These are phyloP conservation scores for Colletotrichum shisoi DNA, from an alignment of 2,329 filamentous ascomycete species.

Conservation along the genomic window DNA sequence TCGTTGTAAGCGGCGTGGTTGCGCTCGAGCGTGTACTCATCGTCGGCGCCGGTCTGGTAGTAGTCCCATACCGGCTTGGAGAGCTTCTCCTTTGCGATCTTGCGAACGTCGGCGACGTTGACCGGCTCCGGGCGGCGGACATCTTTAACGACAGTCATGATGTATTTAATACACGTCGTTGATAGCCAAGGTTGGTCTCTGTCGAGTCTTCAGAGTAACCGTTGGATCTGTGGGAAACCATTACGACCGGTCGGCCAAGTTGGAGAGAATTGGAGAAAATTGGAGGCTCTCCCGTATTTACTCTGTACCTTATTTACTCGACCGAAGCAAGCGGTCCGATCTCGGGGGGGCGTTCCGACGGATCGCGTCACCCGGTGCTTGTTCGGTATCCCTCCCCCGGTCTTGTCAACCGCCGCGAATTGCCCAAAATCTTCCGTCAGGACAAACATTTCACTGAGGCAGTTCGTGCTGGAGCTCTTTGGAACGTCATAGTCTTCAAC, in stretches of 20 bases:
- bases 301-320: background rate
- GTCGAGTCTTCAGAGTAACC: no score
- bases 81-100: constrained; percentile 34
- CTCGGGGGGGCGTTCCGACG: constrained; percentile 10
- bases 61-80: constrained; percentile 40
- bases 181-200: no score
- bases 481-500: background rate
- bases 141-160: constrained; percentile 10
- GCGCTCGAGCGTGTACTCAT: constrained; percentile 39
- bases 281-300: background rate
- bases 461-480: background rate
- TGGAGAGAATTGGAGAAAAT: background rate
- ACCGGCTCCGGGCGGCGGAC: constrained; percentile 20
- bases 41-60: constrained; percentile 42
- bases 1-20: constrained; percentile 39
- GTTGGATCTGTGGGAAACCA: no score
- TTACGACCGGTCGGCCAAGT: background rate
- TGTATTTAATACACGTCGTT: background rate
- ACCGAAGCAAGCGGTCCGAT: constrained; percentile 10
- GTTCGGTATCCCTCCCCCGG: constrained; percentile 4
- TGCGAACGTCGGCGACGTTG: constrained; percentile 35
- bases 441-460: background rate
- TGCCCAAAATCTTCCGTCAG: background rate
- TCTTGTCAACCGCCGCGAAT: background rate
- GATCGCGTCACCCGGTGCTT: constrained; percentile 11